Conservation (phyloP, 768 basidiomycete species). For the Nevesoporus exiguus region DNA sequence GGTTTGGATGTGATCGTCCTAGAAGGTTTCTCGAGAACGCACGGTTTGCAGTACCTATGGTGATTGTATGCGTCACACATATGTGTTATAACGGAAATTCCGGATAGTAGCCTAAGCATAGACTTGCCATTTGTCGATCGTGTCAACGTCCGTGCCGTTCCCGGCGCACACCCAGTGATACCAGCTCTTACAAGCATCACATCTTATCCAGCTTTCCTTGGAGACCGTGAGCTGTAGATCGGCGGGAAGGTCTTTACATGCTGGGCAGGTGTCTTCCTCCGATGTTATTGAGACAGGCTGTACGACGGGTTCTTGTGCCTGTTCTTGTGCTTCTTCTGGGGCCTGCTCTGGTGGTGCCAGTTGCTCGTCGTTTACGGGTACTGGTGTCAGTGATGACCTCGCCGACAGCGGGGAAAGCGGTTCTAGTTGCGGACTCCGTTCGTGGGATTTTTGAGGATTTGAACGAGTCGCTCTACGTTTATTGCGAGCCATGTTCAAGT, state of each 20-base stretch:
- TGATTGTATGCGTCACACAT: slow-evolving; percentile 16
- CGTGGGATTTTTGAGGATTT: slow-evolving; percentile 35
- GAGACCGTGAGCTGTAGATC: slow-evolving; percentile 38
- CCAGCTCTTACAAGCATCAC: slow-evolving; percentile 79
- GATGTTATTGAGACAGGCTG: slow-evolving; percentile 10
- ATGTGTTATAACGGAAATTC: slow-evolving; percentile 13
- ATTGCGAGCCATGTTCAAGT: slow-evolving; percentile 39
- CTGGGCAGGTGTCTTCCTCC: slow-evolving; percentile 45
- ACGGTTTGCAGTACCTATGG: slow-evolving; percentile 66
- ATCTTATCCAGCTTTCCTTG: slow-evolving; percentile 79
- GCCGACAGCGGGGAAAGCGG: slow-evolving; percentile 31
- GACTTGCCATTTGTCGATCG: slow-evolving; percentile 75
- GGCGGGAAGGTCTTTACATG: slow-evolving; percentile 40
- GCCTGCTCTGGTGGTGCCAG: slow-evolving; percentile 12
- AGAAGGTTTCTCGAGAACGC: slow-evolving; percentile 55
- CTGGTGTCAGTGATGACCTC: slow-evolving; percentile 29
- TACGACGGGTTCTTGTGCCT: slow-evolving; percentile 9
- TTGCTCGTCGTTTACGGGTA: slow-evolving; percentile 22
- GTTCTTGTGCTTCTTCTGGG: slow-evolving; percentile 14
- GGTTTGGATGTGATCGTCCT: slow-evolving; percentile 70
- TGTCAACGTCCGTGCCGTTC: slow-evolving; percentile 57
- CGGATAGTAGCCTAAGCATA: slow-evolving; percentile 8
- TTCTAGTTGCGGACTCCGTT: slow-evolving; percentile 31
- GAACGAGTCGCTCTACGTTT: slow-evolving; percentile 43
- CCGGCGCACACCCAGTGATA: slow-evolving; percentile 83